Conservation (phyloP, 148 eudicot species). For the Chenopodium berlandieri region DNA sequence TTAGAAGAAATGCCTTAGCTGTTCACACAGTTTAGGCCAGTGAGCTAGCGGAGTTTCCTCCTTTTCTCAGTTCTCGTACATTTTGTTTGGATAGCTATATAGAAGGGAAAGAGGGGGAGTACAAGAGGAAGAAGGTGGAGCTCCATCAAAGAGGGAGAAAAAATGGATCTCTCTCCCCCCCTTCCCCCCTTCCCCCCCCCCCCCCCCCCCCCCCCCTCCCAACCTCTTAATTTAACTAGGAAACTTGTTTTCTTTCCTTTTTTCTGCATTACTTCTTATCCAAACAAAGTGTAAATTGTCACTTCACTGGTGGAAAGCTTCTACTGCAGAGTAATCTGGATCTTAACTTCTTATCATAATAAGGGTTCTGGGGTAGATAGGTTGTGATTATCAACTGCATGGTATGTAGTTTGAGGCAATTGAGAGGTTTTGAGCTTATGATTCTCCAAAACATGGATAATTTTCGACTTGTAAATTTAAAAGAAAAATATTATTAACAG, state of each 20-base stretch:
- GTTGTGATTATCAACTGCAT: background rate
- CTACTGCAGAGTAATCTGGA: background rate
- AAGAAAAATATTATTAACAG: too few relatives aligned
- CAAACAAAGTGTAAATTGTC: background rate
- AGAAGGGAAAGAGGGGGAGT: too few relatives aligned
- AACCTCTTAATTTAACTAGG: too few relatives aligned
- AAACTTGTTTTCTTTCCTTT: too few relatives aligned
- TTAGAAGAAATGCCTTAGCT: background rate
- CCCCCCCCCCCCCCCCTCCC: too few relatives aligned
- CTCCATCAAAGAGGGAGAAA: too few relatives aligned
- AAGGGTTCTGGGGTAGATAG: background rate
- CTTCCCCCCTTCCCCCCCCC: too few relatives aligned
- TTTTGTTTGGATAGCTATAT: background rate
- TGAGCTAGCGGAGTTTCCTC: background rate
- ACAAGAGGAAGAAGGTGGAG: too few relatives aligned
- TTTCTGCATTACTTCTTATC: too few relatives aligned
- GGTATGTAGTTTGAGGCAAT: constrained; percentile 1
- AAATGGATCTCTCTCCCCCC: too few relatives aligned
- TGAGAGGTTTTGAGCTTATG: constrained; percentile 3
- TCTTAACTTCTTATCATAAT: background rate
- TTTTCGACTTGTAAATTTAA: too few relatives aligned
- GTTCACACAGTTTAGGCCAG: background rate
- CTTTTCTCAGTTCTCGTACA: background rate
- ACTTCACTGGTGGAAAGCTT: background rate
- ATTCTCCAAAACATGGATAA: background rate